Evolutionary conservation across 1,139 yeast species (phyloP).

Genomic region (Pneumocystis murina): DNA sequence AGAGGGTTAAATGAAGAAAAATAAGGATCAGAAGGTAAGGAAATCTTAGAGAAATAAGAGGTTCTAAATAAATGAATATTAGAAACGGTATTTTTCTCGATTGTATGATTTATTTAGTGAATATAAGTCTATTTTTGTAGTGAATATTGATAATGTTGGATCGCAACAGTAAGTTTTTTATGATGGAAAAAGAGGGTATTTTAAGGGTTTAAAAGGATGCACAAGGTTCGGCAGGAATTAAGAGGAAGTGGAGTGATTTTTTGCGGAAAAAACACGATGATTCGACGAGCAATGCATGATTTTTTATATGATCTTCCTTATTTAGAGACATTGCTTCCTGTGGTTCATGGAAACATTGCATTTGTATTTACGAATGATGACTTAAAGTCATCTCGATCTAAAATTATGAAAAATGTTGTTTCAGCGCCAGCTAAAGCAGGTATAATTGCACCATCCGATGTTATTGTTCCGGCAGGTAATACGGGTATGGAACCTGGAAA

Average conservation of each 20-base stretch:
- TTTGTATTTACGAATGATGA: constrained; percentile 97
- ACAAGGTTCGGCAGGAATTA: constrained; percentile 93
- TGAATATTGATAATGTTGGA: neutral
- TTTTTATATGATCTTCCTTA: constrained; percentile 90
- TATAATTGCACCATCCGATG: constrained; percentile 97
- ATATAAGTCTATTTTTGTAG: neutral
- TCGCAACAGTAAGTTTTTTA: neutral
- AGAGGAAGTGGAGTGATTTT: constrained; percentile 89
- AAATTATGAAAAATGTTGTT: constrained; percentile 77
- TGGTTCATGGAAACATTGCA: constrained; percentile 96
- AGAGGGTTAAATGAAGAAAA: neutral
- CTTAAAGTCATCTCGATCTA: constrained; percentile 82
- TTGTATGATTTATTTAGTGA: neutral
- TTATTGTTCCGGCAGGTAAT: constrained; percentile 97
- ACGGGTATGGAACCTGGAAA: constrained; percentile 99
- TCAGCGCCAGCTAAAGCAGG: constrained; percentile 99
- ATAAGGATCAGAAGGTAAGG: neutral
- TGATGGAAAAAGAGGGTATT: neutral
- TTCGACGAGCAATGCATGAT: constrained; percentile 98
- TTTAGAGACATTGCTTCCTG: constrained; percentile 86
- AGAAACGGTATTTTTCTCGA: neutral
- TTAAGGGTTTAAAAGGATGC: constrained; percentile 37
- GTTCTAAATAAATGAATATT: too few species aligned
- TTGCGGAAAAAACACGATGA: constrained; percentile 99
- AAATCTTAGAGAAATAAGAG: neutral